Evolutionary conservation across 345 rosid genomes (phyloP).

Genomic region (Clarkia xantiana): DNA sequence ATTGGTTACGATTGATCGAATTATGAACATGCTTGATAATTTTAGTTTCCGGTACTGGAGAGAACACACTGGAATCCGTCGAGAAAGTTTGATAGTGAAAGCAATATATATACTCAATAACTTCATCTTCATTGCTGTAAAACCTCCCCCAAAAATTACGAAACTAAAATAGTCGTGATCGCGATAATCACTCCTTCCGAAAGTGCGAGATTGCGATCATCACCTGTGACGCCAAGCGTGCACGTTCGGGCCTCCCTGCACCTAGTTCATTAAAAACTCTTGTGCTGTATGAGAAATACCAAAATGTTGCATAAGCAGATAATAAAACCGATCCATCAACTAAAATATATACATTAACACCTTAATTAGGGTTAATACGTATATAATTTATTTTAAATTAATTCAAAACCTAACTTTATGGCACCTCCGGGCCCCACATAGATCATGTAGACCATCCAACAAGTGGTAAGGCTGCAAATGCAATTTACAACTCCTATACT

Average conservation of each 20-base stretch:
- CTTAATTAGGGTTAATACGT: not conserved
- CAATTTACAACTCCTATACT: no score
- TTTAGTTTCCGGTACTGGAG: slow-evolving; percentile 15
- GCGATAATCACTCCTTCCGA: slow-evolving; percentile 30
- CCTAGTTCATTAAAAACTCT: slow-evolving; percentile 52
- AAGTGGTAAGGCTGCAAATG: slow-evolving; percentile 44
- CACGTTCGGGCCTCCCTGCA: slow-evolving; percentile 25
- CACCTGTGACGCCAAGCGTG: slow-evolving; percentile 28
- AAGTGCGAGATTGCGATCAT: slow-evolving; percentile 29
- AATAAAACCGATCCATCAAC: not conserved
- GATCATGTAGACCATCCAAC: slow-evolving; percentile 54
- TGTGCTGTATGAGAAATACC: slow-evolving; percentile 10
- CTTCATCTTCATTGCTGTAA: slow-evolving; percentile 30
- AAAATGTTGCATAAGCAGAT: no score
- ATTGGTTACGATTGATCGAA: not conserved
- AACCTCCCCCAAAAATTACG: slow-evolving; percentile 49
- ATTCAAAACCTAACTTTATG: slow-evolving; percentile 27
- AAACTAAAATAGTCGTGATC: slow-evolving; percentile 12
- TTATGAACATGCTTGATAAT: not conserved
- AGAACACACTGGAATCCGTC: slow-evolving; percentile 38
- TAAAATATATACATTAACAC: not conserved
- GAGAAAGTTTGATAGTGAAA: slow-evolving; percentile 25
- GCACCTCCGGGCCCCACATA: slow-evolving; percentile 60
- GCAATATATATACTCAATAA: slow-evolving; percentile 18
- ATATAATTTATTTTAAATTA: no score